Percentiles rank a stretch among this genome's conserved stretches.
Evolutionary conservation across 2,329 filamentous ascomycete species (phyloP).

Genomic region (Curvularia eragrostidis): DNA sequence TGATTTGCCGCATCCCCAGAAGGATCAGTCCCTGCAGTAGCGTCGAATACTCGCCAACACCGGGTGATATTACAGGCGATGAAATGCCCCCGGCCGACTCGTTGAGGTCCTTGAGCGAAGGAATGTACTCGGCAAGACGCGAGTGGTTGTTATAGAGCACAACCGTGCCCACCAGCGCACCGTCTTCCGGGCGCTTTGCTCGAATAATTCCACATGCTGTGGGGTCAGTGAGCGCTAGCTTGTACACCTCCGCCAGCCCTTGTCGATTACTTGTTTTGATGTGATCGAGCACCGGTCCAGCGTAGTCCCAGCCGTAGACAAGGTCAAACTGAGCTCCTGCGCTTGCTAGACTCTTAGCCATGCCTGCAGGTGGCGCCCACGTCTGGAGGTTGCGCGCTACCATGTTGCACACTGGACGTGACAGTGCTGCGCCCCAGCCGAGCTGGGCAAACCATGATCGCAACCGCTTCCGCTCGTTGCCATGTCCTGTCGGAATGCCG

Average conservation of each 20-base stretch:
- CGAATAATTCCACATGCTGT: slow-evolving; percentile 81
- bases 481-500: slow-evolving; percentile 76
- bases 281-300: slow-evolving; percentile 75
- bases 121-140: slow-evolving; percentile 71
- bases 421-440: slow-evolving; percentile 80
- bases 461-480: slow-evolving; percentile 64
- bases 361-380: slow-evolving; percentile 79
- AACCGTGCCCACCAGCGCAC: slow-evolving; percentile 76
- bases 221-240: slow-evolving; percentile 72
- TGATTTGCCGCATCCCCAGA: slow-evolving; percentile 82
- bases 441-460: slow-evolving; percentile 87
- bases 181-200: slow-evolving; percentile 73
- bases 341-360: slow-evolving; percentile 74
- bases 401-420: slow-evolving; percentile 72
- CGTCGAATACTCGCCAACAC: slow-evolving; percentile 70
- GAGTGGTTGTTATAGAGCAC: slow-evolving; percentile 78
- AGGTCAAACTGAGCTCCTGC: slow-evolving; percentile 82
- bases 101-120: slow-evolving; percentile 66
- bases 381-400: slow-evolving; percentile 72
- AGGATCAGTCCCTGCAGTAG: slow-evolving; percentile 80
- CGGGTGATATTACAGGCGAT: slow-evolving; percentile 76
- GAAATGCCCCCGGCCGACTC: slow-evolving; percentile 76
- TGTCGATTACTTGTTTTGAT: slow-evolving; percentile 76
- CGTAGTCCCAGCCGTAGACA: slow-evolving; percentile 79
- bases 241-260: slow-evolving; percentile 81